phyloP scores from a whole-genome alignment of 306 rosid genomes.

The Pterocarpus santalinus region DNA sequence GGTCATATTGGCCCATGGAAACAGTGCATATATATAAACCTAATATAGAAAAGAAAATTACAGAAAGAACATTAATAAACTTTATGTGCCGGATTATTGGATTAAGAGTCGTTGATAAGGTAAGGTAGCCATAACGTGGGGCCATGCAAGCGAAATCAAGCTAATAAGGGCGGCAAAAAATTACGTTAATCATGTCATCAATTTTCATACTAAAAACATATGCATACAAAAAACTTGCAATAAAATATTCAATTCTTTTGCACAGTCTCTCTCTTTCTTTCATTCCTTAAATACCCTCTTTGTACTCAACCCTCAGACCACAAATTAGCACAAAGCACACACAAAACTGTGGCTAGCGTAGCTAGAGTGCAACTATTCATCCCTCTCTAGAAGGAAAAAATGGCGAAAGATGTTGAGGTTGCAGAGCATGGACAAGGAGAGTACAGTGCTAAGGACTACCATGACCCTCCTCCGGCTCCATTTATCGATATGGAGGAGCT shows the following conservation, averaged over 20 bases:
- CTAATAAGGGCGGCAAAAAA: constrained; percentile 70
- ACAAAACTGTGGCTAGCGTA: not conserved
- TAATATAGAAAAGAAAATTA: not conserved
- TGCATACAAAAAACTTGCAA: not conserved
- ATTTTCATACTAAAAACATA: not conserved
- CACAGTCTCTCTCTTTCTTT: constrained; percentile 10
- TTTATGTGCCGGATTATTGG: no score
- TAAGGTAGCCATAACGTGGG: constrained; percentile 49
- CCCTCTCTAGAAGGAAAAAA: not conserved
- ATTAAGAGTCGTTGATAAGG: constrained; percentile 49
- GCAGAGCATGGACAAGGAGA: constrained; percentile 57
- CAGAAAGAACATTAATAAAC: not conserved
- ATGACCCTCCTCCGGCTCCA: constrained; percentile 88
- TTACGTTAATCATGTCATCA: constrained; percentile 45
- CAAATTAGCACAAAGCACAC: not conserved
- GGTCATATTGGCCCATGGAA: not conserved
- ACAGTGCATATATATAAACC: not conserved
- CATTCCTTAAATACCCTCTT: constrained; percentile 66
- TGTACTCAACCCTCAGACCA: constrained; percentile 15
- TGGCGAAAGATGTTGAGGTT: constrained; percentile 84
- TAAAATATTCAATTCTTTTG: not conserved
- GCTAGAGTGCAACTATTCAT: not conserved
- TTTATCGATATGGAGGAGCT: constrained; percentile 72
- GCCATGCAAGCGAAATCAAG: constrained; percentile 76
- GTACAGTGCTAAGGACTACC: constrained; percentile 74